phyloP scores from a whole-genome alignment of 1,284 basidiomycete genomes.

The Coriolopsis trogii region DNA sequence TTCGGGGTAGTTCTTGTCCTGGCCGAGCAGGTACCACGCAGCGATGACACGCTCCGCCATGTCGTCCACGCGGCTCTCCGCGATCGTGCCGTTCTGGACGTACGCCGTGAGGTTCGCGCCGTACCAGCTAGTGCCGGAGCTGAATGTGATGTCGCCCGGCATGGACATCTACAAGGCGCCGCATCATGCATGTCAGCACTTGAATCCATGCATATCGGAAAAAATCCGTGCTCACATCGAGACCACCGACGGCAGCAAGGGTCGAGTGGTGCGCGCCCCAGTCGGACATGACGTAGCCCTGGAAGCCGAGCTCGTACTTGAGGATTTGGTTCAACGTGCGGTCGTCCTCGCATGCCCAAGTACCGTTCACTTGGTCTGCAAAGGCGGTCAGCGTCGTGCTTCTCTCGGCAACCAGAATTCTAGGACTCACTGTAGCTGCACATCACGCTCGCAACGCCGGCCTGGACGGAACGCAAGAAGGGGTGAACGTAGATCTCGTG shows the following conservation, averaged over 20 bases:
- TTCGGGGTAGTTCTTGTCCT: slow-evolving; percentile 65
- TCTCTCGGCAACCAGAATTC: neutral
- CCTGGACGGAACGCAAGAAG: slow-evolving; percentile 76
- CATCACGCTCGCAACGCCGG: slow-evolving; percentile 79
- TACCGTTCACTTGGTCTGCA: slow-evolving; percentile 70
- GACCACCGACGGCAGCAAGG: slow-evolving; percentile 62
- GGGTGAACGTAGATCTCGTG: slow-evolving; percentile 76
- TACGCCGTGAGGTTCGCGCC: slow-evolving; percentile 66
- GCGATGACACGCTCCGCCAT: slow-evolving; percentile 71
- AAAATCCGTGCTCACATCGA: slow-evolving; percentile 53
- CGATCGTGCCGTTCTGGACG: slow-evolving; percentile 72
- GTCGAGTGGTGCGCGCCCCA: slow-evolving; percentile 66
- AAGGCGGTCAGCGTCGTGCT: neutral
- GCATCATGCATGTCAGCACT: neutral
- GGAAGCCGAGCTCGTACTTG: slow-evolving; percentile 81
- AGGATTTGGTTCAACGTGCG: slow-evolving; percentile 77
- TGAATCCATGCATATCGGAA: neutral
- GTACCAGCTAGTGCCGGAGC: slow-evolving; percentile 54
- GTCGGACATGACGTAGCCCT: slow-evolving; percentile 75
- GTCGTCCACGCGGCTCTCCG: slow-evolving; percentile 64
- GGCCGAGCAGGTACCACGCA: slow-evolving; percentile 63
- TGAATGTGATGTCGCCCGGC: slow-evolving; percentile 69
- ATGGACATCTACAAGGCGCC: slow-evolving; percentile 58
- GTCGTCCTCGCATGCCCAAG: slow-evolving; percentile 80
- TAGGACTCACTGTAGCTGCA: slow-evolving; percentile 70